Base-by-base conservation (phyloP, 2,329 filamentous ascomycete genomes). In the Pseudofabraea citricarpa region DNA sequence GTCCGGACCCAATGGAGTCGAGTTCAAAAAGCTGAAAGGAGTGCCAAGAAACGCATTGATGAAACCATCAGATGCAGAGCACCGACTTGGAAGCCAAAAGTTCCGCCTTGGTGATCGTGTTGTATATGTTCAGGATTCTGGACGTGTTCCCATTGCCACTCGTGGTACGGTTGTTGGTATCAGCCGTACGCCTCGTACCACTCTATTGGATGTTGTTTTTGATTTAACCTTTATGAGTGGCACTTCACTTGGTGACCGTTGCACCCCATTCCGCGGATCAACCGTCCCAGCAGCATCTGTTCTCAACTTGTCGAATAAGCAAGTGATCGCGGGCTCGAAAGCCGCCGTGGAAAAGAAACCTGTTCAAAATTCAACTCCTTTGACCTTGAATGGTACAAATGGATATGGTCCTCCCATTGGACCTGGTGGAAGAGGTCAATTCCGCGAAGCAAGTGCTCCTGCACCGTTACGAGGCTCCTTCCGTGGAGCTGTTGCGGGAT, bases 181-280 rank as follows among this genome's bases (percentile, higher is more conserved):
- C 60, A 96, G 90, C 48, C 85, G 88, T 44, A 96, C 90, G 22
- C 77, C 90, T 16, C 86, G 87, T 44, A 85, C 84, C 20, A 79
- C 87, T 36, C 75, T 96, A 45, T 74, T 98, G 27, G 93, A 98
- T 62, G 79, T 97, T 45, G 83, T 98, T 6, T 98, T 95, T 66
- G 94, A 98, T 62, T 79, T 81, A 10, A 86, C 89, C 0, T 98
- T 98, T 66, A 97, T 98, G 90, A 95, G 90, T 59, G 93, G 93
- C 50, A 96, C 90, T 2, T 93, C 87, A 0, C 75, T 98, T 13
- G 87, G 88, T 46, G 90, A 90, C 44, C 84, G 93, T 46, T 95
- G 91, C 61, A 89, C 90, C 20, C 83, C 88, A 27, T 98, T 98
- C 80, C 82, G 91, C 26, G 93, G 93, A 41, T 90, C 93, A 62